These are phyloP conservation scores for Cicer pinnatifidum DNA, from an alignment of 306 rosid species.

Conservation along the genomic window DNA sequence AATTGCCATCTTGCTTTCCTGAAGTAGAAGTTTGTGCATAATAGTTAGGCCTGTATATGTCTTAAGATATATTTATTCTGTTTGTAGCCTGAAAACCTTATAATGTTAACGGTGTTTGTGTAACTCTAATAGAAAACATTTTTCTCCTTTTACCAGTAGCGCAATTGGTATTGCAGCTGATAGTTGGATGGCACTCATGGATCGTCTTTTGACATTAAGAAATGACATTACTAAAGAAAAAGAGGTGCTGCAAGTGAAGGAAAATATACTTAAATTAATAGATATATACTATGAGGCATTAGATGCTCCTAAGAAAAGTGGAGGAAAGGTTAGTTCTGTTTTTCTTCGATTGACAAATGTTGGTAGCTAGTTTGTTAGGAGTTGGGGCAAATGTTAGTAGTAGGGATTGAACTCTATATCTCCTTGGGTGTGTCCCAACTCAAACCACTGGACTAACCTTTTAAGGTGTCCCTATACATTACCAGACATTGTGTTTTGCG, in stretches of 20 bases:
- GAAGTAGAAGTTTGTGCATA: slow-evolving; percentile 8
- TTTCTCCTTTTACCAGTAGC: slow-evolving; percentile 51
- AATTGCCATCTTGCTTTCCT: neutral
- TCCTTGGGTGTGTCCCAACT: too few species aligned
- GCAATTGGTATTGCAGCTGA: slow-evolving; percentile 62
- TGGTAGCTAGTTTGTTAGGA: too few species aligned
- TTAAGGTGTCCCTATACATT: too few species aligned
- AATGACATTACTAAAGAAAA: slow-evolving; percentile 42
- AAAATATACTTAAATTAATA: slow-evolving; percentile 57
- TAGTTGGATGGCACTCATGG: slow-evolving; percentile 76
- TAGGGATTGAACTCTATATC: too few species aligned
- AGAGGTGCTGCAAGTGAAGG: slow-evolving; percentile 44
- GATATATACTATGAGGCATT: slow-evolving; percentile 72
- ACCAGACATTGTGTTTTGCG: neutral
- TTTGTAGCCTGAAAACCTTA: slow-evolving; percentile 15
- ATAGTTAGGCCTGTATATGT: neutral
- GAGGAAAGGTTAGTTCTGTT: slow-evolving; percentile 63
- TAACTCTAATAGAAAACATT: too few species aligned
- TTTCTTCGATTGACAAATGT: slow-evolving; percentile 5
- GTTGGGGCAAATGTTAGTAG: too few species aligned
- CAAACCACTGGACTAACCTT: too few species aligned
- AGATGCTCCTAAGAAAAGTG: slow-evolving; percentile 78
- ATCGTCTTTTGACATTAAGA: slow-evolving; percentile 54
- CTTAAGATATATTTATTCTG: neutral
- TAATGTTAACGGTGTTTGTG: neutral